These are phyloP conservation scores for Sporisorium scitamineum DNA, from an alignment of 1,284 basidiomycete species.

Conservation along the genomic window DNA sequence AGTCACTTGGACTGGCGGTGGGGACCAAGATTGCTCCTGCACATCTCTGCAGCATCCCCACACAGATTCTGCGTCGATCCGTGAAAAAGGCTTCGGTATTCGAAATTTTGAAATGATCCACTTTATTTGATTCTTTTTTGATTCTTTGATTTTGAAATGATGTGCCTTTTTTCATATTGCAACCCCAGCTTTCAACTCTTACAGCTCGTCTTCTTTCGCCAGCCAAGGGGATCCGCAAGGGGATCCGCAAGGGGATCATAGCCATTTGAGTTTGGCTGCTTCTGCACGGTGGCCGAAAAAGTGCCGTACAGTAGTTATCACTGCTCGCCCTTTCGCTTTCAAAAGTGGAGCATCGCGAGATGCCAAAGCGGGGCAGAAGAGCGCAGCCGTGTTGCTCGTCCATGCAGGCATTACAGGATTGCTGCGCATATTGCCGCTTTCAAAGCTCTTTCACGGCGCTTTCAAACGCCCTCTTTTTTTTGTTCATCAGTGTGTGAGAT, in stretches of 20 bases:
- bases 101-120: background rate
- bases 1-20: no score
- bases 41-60: no score
- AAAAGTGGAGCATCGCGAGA: background rate
- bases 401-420: background rate
- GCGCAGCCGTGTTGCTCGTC: no score
- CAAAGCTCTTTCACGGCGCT: background rate
- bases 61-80: background rate
- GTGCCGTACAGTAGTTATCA: no score
- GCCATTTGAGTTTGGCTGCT: background rate
- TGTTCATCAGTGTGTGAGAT: background rate
- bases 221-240: no score
- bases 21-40: no score
- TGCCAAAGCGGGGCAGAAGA: background rate
- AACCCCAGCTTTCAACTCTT: background rate
- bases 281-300: background rate
- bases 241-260: no score
- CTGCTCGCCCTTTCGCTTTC: background rate
- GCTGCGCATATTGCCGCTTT: background rate
- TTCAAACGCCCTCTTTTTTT: constrained; percentile 1
- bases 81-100: background rate
- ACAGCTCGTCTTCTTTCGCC: no score
- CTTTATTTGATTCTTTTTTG: background rate
- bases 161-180: no score
- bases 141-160: background rate